Percentiles rank a stretch among this genome's conserved stretches.
These are phyloP conservation scores for Pouteria glomerata DNA, from an alignment of 148 eudicot genomes.

Conservation along the genomic window DNA sequence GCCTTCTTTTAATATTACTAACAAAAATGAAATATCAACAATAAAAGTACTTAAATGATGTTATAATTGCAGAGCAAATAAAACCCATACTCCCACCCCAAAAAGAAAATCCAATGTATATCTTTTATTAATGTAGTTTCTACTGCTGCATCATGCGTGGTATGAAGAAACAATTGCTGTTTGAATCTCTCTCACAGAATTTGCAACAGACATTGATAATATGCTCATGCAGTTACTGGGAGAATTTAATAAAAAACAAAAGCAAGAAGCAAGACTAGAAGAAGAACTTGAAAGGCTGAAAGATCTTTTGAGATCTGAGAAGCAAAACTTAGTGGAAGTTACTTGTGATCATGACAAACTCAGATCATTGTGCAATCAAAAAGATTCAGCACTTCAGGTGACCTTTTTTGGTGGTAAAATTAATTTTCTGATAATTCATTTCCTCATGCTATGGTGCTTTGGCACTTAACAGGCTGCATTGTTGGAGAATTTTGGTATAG, in stretches of 20 bases:
- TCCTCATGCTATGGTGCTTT: not conserved
- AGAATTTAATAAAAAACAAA: slow-evolving; percentile 68
- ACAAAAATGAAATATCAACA: not conserved
- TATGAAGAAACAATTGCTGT: no score
- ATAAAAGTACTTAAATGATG: not conserved
- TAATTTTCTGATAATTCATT: slow-evolving; percentile 3
- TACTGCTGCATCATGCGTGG: not conserved
- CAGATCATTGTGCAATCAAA: slow-evolving; percentile 54
- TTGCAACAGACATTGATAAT: slow-evolving; percentile 3
- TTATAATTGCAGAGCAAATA: no score
- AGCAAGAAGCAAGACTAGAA: slow-evolving; percentile 43
- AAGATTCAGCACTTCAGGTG: slow-evolving; percentile 82
- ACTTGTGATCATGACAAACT: slow-evolving; percentile 46
- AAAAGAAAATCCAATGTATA: no score
- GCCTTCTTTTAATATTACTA: not conserved
- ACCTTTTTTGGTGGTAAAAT: not conserved
- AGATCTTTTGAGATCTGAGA: slow-evolving; percentile 44
- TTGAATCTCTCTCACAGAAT: not conserved
- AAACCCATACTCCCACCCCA: no score
- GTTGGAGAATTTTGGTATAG: slow-evolving; percentile 63
- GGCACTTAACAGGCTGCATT: slow-evolving; percentile 46
- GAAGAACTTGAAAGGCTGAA: slow-evolving; percentile 65
- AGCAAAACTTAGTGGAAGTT: slow-evolving; percentile 46
- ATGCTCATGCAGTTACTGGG: slow-evolving; percentile 53
- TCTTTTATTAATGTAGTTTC: no score